These are phyloP conservation scores for Globisporangium cystogenes DNA, from an alignment of 352 stramenopile genomes.

Conservation along the genomic window DNA sequence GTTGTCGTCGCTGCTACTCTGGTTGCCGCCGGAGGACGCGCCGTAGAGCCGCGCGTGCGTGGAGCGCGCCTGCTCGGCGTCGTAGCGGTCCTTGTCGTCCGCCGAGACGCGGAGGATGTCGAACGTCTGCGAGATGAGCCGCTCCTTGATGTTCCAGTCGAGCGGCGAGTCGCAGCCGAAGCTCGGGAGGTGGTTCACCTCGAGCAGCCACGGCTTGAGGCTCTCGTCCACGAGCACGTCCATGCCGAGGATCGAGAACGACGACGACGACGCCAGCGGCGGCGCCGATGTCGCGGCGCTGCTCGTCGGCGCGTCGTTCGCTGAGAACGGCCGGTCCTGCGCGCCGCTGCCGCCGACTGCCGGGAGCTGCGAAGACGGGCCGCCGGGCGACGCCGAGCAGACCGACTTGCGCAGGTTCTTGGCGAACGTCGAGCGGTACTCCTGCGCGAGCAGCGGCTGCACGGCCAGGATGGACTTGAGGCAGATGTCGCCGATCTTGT, in stretches of 20 bases:
- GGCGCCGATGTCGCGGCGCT: background rate
- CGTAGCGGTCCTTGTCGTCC: conserved; percentile 77
- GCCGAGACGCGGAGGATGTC: conserved; percentile 78
- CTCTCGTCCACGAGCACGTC: conserved; percentile 95
- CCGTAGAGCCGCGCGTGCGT: conserved; percentile 67
- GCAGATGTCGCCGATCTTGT: conserved; percentile 91
- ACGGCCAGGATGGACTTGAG: conserved; percentile 93
- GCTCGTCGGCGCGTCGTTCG: conserved; percentile 5
- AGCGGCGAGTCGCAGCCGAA: conserved; percentile 94
- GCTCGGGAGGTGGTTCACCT: conserved; percentile 96
- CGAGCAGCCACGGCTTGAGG: conserved; percentile 95
- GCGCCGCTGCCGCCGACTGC: background rate
- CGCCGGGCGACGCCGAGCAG: conserved; percentile 24
- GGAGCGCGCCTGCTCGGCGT: conserved; percentile 52
- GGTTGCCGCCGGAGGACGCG: conserved; percentile 5
- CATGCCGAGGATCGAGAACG: conserved; percentile 94
- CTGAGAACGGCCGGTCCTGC: conserved; percentile 10
- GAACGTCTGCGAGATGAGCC: conserved; percentile 91
- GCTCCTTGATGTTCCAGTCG: conserved; percentile 94
- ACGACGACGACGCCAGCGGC: conserved; percentile 30
- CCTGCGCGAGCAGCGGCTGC: conserved; percentile 88
- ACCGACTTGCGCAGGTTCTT: conserved; percentile 69
- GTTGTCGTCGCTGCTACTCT: conserved; percentile 8
- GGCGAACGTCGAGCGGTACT: conserved; percentile 88
- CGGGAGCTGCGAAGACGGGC: conserved; percentile 4